Evolutionary conservation across 2,329 filamentous ascomycete species (phyloP).

Genomic region (Laburnicola sp.): DNA sequence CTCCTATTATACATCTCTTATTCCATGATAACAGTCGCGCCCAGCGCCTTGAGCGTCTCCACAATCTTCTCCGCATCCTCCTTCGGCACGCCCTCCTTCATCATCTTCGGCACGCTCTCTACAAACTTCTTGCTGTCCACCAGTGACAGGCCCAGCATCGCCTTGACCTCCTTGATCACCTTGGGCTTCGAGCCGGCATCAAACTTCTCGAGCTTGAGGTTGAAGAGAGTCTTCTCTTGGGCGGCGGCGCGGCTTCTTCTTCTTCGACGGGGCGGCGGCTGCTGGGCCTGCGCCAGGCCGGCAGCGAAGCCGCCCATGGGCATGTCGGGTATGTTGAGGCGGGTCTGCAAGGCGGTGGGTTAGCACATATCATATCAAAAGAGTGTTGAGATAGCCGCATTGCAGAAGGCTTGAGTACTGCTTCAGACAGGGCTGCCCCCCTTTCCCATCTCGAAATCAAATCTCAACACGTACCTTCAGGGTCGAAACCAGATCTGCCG

Average conservation of each 20-base stretch:
- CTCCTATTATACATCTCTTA: conserved; percentile 50
- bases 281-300: conserved; percentile 60
- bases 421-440: background rate
- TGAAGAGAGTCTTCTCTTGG: conserved; percentile 96
- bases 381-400: background rate
- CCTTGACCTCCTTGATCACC: conserved; percentile 99
- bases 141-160: conserved; percentile 87
- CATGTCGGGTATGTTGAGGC: conserved; percentile 96
- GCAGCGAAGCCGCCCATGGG: conserved; percentile 89
- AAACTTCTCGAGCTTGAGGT: conserved; percentile 88
- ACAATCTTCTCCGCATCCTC: conserved; percentile 99
- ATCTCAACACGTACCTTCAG: conserved; percentile 71
- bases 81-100: conserved; percentile 99
- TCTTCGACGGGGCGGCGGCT: conserved; percentile 69
- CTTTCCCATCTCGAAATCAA: background rate
- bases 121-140: conserved; percentile 99
- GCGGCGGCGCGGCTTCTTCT: conserved; percentile 82
- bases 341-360: conserved; percentile 61
- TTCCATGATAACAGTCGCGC: conserved; percentile 88
- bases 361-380: background rate
- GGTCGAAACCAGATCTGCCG: conserved; percentile 89
- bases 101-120: conserved; percentile 93
- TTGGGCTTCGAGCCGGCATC: conserved; percentile 92
- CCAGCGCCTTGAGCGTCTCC: conserved; percentile 88
- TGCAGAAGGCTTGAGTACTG: background rate